Conservation (phyloP, 1,139 yeast species). For the Yamadazyma trypodendri region DNA sequence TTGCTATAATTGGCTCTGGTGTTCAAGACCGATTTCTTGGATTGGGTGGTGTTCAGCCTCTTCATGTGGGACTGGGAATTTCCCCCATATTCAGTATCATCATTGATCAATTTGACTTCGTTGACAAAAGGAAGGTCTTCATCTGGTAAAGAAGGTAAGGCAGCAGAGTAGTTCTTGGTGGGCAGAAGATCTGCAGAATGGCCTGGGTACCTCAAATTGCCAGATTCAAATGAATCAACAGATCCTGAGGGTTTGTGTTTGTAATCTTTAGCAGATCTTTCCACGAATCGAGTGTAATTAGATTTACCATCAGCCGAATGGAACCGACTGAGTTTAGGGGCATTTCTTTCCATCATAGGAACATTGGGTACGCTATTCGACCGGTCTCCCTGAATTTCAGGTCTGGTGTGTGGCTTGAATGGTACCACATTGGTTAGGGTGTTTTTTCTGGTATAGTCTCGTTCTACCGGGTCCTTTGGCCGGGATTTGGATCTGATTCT, state of each 20-base stretch:
- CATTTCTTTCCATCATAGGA: conserved; percentile 6
- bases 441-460: conserved; percentile 15
- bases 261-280: conserved; percentile 9
- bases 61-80: conserved; percentile 21
- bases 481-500: conserved; percentile 6
- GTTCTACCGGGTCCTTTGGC: conserved; percentile 3
- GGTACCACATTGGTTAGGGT: conserved; percentile 26
- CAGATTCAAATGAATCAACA: conserved; percentile 15
- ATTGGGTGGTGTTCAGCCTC: conserved; percentile 32
- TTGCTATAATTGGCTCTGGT: conserved; percentile 40
- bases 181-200: background rate
- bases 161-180: conserved; percentile 4
- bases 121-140: conserved; percentile 42
- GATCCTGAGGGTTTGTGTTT: conserved; percentile 11
- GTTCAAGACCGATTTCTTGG: conserved; percentile 39
- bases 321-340: conserved; percentile 12
- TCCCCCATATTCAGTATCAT: conserved; percentile 29
- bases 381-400: conserved; percentile 6
- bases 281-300: conserved; percentile 16
- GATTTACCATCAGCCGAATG: conserved; percentile 16
- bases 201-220: conserved; percentile 9
- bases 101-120: conserved; percentile 29
- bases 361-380: conserved; percentile 21
- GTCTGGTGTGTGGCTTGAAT: conserved; percentile 18
- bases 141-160: conserved; percentile 16